Evolutionary conservation across 345 rosid genomes (phyloP).

Genomic region (Clausena lansium): DNA sequence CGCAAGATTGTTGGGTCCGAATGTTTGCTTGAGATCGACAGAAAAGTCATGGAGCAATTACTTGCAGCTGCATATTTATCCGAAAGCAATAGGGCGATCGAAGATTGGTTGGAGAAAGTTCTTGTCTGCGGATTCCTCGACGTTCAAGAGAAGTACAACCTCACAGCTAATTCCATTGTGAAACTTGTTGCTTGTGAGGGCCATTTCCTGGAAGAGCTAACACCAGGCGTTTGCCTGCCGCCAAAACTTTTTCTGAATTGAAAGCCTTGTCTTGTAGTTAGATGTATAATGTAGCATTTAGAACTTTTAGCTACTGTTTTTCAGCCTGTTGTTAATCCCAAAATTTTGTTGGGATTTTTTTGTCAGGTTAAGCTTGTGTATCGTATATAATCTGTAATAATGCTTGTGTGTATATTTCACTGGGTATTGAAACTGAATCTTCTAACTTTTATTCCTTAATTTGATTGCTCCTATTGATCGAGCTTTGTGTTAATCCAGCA

Average conservation of each 20-base stretch:
- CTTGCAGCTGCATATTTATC: conserved; percentile 46
- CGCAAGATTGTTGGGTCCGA: conserved; percentile 25
- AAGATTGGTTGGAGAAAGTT: conserved; percentile 49
- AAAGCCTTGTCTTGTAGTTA: conserved; percentile 18
- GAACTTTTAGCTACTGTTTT: conserved; percentile 2
- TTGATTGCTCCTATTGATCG: not conserved
- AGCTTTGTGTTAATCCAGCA: no score
- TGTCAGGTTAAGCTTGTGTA: conserved; percentile 19
- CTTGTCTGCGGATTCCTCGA: conserved; percentile 40
- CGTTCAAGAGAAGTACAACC: conserved; percentile 37
- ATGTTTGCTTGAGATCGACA: conserved; percentile 44
- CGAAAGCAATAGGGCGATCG: conserved; percentile 26
- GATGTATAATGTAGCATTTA: conserved; percentile 24
- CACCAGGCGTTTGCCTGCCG: conserved; percentile 30
- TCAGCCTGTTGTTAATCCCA: conserved; percentile 26
- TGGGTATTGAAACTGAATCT: not conserved
- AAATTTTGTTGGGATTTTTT: conserved; percentile 22
- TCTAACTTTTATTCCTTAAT: not conserved
- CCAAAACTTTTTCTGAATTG: conserved; percentile 25
- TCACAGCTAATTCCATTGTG: conserved; percentile 33
- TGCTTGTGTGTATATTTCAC: conserved; percentile 2
- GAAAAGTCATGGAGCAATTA: conserved; percentile 56
- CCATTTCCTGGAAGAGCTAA: conserved; percentile 12
- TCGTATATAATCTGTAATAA: conserved; percentile 13
- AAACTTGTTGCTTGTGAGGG: conserved; percentile 37